These are phyloP conservation scores for Cutaneotrichosporon spelunceum DNA, from an alignment of 1,284 basidiomycete species.

Conservation along the genomic window DNA sequence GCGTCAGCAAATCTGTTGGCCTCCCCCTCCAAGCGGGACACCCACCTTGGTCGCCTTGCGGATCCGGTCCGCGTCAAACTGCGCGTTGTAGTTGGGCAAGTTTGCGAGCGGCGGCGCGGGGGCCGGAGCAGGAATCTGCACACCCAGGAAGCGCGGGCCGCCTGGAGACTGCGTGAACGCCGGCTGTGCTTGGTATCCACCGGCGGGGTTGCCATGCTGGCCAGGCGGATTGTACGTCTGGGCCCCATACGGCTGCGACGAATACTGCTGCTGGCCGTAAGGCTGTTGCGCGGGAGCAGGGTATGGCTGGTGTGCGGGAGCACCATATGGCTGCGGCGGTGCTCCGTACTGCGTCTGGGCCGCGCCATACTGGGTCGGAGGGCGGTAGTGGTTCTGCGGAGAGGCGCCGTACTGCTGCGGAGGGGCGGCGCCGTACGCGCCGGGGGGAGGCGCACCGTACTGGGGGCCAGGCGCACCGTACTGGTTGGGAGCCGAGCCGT, in stretches of 20 bases:
- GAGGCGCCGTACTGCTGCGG: constrained; percentile 25
- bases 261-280: constrained; percentile 14
- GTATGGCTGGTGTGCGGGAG: constrained; percentile 15
- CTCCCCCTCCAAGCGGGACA: not conserved
- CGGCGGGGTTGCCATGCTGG: constrained; percentile 17
- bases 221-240: constrained; percentile 6
- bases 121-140: constrained; percentile 45
- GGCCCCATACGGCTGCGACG: constrained; percentile 10
- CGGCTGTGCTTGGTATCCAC: constrained; percentile 12
- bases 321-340: constrained; percentile 22
- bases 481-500: constrained; percentile 9
- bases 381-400: constrained; percentile 14
- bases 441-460: constrained; percentile 7
- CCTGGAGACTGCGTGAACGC: constrained; percentile 21
- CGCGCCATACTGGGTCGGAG: constrained; percentile 23
- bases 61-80: constrained; percentile 49
- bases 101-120: constrained; percentile 40
- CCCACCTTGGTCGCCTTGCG: constrained; percentile 51
- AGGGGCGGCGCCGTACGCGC: too few relatives aligned
- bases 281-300: constrained; percentile 16
- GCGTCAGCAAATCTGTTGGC: constrained; percentile 1
- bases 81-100: constrained; percentile 46
- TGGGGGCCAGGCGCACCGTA: constrained; percentile 22
- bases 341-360: constrained; percentile 20
- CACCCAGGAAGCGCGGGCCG: constrained; percentile 41